Percentiles rank a stretch among this genome's conserved stretches.
Conservation (phyloP, 164 flowering plant genomes). For the Vitis cinerea region DNA sequence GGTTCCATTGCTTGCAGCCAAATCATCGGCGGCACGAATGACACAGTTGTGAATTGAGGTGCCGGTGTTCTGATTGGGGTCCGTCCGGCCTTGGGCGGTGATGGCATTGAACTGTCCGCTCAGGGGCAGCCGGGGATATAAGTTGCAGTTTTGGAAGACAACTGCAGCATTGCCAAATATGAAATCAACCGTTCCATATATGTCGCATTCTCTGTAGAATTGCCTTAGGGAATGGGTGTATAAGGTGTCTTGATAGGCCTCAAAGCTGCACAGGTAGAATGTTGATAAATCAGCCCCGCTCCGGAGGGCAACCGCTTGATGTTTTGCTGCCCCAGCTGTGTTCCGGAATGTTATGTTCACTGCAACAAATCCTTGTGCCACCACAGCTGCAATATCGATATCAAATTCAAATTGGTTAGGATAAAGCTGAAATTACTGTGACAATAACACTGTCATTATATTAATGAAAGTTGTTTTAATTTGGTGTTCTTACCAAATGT, state of each 20-base stretch:
- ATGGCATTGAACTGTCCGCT: constrained; percentile 42
- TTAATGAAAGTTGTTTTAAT: background rate
- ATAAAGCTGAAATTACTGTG: background rate
- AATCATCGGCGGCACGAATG: constrained; percentile 31
- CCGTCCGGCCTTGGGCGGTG: constrained; percentile 50
- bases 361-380: constrained; percentile 29
- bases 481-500: constrained; percentile 45
- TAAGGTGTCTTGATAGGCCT: constrained; percentile 49
- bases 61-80: constrained; percentile 49
- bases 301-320: constrained; percentile 47
- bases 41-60: constrained; percentile 33
- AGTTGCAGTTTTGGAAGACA: constrained; percentile 45
- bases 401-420: background rate
- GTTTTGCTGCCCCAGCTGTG: constrained; percentile 49
- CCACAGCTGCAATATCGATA: constrained; percentile 33
- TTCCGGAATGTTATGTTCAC: constrained; percentile 42
- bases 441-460: background rate
- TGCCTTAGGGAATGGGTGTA: constrained; percentile 44
- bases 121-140: constrained; percentile 39
- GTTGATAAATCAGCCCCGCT: constrained; percentile 42
- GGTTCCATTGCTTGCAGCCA: constrained; percentile 23
- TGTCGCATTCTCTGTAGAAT: constrained; percentile 46
- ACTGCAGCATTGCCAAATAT: constrained; percentile 52
- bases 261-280: constrained; percentile 49
- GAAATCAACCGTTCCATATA: constrained; percentile 52